phyloP scores from a whole-genome alignment of 805 yeast species.

The Hanseniaspora clermontiae region DNA sequence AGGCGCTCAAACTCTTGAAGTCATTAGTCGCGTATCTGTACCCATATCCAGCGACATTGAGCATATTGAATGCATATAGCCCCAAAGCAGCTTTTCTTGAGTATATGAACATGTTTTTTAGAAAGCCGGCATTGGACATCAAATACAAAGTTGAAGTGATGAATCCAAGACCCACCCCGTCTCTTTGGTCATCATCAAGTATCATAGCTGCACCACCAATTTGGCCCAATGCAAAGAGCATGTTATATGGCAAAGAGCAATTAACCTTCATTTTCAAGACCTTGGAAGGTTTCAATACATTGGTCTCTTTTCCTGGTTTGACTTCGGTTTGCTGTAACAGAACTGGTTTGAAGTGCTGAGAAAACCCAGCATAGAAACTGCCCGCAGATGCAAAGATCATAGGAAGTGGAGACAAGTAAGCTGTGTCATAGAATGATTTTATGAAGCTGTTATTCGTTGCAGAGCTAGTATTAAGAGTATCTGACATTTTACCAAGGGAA shows the following conservation, averaged over 20 bases:
- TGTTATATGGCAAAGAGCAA: conserved; percentile 25
- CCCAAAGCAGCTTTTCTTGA: conserved; percentile 53
- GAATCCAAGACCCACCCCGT: conserved; percentile 67
- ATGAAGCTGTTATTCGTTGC: not conserved
- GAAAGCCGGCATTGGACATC: conserved; percentile 53
- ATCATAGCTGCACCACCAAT: conserved; percentile 63
- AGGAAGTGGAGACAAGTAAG: conserved; percentile 3
- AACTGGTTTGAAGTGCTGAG: conserved; percentile 1
- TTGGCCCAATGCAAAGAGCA: conserved; percentile 48
- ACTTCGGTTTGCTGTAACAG: conserved; percentile 9
- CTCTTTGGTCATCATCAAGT: conserved; percentile 58
- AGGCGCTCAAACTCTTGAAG: conserved; percentile 10
- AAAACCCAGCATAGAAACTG: conserved; percentile 1
- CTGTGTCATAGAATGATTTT: not conserved
- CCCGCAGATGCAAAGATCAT: conserved; percentile 7
- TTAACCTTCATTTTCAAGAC: conserved; percentile 11
- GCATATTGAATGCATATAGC: conserved; percentile 44
- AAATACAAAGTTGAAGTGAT: conserved; percentile 75
- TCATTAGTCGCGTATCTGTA: conserved; percentile 46
- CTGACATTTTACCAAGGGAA: not conserved
- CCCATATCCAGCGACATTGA: conserved; percentile 58
- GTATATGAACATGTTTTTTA: conserved; percentile 39
- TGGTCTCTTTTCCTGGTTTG: not conserved
- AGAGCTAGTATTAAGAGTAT: not conserved
- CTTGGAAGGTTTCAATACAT: conserved; percentile 1